These are phyloP conservation scores for Annulohypoxylon maeteangense DNA, from an alignment of 495 filamentous ascomycete species.

Conservation along the genomic window DNA sequence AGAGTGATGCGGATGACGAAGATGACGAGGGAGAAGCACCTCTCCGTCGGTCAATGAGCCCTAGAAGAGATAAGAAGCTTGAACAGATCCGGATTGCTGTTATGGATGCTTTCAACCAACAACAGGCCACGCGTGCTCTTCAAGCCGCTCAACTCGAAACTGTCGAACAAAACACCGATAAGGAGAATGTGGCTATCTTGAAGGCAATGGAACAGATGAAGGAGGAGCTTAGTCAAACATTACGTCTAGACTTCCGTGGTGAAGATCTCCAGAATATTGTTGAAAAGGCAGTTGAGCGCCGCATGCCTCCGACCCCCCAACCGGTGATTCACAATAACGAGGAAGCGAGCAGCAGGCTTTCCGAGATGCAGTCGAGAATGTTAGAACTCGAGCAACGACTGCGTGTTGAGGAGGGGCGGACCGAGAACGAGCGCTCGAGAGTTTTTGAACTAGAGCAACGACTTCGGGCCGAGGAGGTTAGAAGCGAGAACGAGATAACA, in stretches of 20 bases:
- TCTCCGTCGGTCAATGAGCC: constrained; percentile 71
- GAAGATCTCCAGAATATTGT: constrained; percentile 69
- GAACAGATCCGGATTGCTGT: constrained; percentile 85
- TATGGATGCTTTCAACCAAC: constrained; percentile 78
- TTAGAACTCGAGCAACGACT: constrained; percentile 49
- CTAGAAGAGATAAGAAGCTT: constrained; percentile 76
- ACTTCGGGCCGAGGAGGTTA: constrained; percentile 56
- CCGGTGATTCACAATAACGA: constrained; percentile 47
- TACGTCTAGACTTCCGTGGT: constrained; percentile 57
- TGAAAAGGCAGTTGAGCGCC: constrained; percentile 66
- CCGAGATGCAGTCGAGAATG: constrained; percentile 54
- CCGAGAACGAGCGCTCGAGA: constrained; percentile 44
- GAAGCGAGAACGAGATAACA: constrained; percentile 53
- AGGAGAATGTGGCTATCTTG: constrained; percentile 47
- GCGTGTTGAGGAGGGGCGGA: constrained; percentile 46
- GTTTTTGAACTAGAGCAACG: constrained; percentile 56
- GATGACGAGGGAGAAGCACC: constrained; percentile 73
- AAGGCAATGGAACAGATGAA: constrained; percentile 59
- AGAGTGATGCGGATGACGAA: constrained; percentile 96
- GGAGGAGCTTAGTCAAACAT: constrained; percentile 57
- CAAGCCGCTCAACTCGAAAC: constrained; percentile 40
- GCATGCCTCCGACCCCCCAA: constrained; percentile 55
- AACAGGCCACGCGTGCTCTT: constrained; percentile 52
- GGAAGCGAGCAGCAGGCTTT: constrained; percentile 51
- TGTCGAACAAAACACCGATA: constrained; percentile 29